These are phyloP conservation scores for Prunus dulcis DNA, from an alignment of 306 rosid species.

Conservation along the genomic window DNA sequence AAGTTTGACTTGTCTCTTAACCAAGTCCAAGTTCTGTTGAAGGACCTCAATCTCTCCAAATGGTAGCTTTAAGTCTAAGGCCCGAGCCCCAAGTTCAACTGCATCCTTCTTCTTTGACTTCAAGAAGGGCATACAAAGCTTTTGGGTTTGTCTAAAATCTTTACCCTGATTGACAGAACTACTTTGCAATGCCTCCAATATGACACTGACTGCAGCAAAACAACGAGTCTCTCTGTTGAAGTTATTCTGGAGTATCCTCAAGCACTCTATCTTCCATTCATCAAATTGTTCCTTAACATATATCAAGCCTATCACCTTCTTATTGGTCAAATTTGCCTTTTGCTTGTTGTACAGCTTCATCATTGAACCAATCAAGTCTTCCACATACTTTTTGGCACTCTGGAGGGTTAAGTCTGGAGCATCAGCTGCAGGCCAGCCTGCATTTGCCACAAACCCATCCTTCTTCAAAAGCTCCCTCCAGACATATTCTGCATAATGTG, in stretches of 20 bases:
- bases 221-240: constrained; percentile 40
- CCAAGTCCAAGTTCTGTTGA: constrained; percentile 62
- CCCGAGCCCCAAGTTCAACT: constrained; percentile 59
- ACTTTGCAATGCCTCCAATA: constrained; percentile 53
- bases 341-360: constrained; percentile 92
- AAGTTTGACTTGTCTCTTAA: constrained; percentile 74
- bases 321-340: constrained; percentile 57
- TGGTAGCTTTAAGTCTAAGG: constrained; percentile 70
- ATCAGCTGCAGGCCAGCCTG: constrained; percentile 82
- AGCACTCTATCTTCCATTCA: constrained; percentile 89
- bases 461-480: constrained; percentile 80
- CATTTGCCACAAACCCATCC: constrained; percentile 75
- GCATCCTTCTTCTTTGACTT: constrained; percentile 80
- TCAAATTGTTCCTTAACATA: constrained; percentile 76
- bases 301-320: constrained; percentile 54
- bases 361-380: constrained; percentile 69
- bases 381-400: constrained; percentile 77
- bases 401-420: constrained; percentile 67
- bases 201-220: constrained; percentile 55
- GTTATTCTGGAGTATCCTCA: constrained; percentile 55
- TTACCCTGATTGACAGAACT: constrained; percentile 59
- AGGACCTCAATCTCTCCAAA: constrained; percentile 86
- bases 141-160: constrained; percentile 59
- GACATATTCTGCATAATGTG: constrained; percentile 81
- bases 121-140: constrained; percentile 84